A percentile compares a stretch with the other conserved stretches of the same genome.
phyloP scores from a whole-genome alignment of 2,329 filamentous ascomycete species.

The Neospermospora avenae region DNA sequence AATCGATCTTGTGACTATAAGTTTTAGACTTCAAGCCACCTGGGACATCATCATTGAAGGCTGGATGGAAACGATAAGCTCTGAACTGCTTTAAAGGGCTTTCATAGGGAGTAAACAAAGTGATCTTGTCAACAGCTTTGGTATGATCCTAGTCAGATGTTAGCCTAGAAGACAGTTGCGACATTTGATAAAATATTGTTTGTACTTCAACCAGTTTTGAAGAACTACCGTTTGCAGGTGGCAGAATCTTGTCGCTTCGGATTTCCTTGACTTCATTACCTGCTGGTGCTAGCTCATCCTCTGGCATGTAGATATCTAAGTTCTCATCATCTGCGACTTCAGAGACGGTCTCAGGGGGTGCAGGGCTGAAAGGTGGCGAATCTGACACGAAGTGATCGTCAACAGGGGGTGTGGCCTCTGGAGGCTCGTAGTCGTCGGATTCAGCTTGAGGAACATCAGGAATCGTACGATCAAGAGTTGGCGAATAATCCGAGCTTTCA shows the following conservation, averaged over 20 bases:
- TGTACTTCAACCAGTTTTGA: slow-evolving; percentile 29
- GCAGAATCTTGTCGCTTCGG: slow-evolving; percentile 13
- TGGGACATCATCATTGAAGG: slow-evolving; percentile 64
- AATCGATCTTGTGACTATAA: slow-evolving; percentile 88
- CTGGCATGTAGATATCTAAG: slow-evolving; percentile 25
- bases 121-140: slow-evolving; percentile 11
- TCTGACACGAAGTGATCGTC: slow-evolving; percentile 19
- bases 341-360: slow-evolving; percentile 34
- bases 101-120: slow-evolving; percentile 61
- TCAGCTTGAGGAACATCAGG: slow-evolving; percentile 23
- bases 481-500: slow-evolving; percentile 27
- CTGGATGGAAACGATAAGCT: slow-evolving; percentile 85
- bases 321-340: slow-evolving; percentile 23
- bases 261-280: slow-evolving; percentile 11
- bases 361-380: slow-evolving; percentile 43
- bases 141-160: slow-evolving; percentile 22
- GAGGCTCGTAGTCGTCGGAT: slow-evolving; percentile 56
- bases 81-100: slow-evolving; percentile 81
- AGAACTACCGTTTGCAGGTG: slow-evolving; percentile 15
- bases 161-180: slow-evolving; percentile 19
- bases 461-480: slow-evolving; percentile 21
- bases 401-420: slow-evolving; percentile 38
- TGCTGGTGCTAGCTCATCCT: slow-evolving; percentile 22
- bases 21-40: slow-evolving; percentile 86
- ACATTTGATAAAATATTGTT: slow-evolving; percentile 16